phyloP scores from a whole-genome alignment of 73 alveolate genomes.

The Tetrahymena malaccensis region DNA sequence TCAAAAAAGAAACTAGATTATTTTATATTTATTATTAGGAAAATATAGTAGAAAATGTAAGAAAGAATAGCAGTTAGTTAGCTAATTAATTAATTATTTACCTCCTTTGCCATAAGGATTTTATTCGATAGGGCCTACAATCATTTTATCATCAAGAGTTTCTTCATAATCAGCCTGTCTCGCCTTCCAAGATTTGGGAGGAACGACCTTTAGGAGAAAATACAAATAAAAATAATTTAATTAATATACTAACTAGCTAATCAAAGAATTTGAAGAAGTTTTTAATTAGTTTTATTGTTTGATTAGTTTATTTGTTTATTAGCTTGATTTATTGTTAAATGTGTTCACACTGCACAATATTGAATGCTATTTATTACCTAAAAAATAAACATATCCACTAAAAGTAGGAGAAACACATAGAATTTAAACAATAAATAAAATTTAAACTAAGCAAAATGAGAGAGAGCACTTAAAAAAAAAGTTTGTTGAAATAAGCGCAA shows the following conservation, averaged over 20 bases:
- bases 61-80: not conserved
- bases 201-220: conserved; percentile 50
- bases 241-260: not conserved
- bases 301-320: not conserved
- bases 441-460: not conserved
- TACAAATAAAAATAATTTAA: not conserved
- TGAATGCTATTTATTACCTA: not conserved
- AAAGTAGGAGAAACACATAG: not conserved
- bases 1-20: not conserved
- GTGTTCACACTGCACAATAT: not conserved
- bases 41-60: conserved; percentile 5
- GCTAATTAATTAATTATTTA: conserved; percentile 29
- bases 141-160: conserved; percentile 16
- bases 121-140: conserved; percentile 66
- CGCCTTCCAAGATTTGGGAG: conserved; percentile 77
- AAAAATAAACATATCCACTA: not conserved
- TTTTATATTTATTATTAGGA: not conserved
- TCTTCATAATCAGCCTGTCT: conserved; percentile 59
- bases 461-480: not conserved
- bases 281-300: not conserved
- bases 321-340: not conserved
- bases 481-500: not conserved
- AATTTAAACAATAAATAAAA: not conserved
- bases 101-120: conserved; percentile 73
- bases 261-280: not conserved